phyloP scores from a whole-genome alignment of 148 eudicot species.

The Agrostemma githago region DNA sequence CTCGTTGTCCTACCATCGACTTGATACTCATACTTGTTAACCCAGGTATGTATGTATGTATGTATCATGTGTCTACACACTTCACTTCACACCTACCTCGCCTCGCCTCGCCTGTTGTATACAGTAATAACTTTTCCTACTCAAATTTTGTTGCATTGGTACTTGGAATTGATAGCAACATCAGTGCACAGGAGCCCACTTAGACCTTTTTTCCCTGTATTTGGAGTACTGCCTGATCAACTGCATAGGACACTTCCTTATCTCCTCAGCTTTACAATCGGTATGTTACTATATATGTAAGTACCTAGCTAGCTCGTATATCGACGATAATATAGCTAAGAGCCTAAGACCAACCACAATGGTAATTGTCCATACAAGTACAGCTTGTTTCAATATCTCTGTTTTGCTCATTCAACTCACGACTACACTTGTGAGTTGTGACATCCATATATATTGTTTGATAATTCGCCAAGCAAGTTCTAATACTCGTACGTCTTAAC shows the following conservation, averaged over 20 bases:
- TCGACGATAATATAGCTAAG: too few species aligned
- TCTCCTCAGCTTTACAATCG: slow-evolving; percentile 81
- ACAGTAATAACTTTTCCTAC: not conserved
- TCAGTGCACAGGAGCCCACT: slow-evolving; percentile 82
- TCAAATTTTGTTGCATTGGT: not conserved
- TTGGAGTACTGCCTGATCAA: slow-evolving; percentile 64
- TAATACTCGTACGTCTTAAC: not conserved
- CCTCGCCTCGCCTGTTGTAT: slow-evolving; percentile 5
- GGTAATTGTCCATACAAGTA: not conserved
- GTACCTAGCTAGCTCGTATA: too few species aligned
- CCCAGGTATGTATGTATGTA: slow-evolving; percentile 55
- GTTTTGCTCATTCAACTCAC: slow-evolving; percentile 4
- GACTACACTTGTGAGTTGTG: slow-evolving; percentile 4
- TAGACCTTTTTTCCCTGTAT: slow-evolving; percentile 69
- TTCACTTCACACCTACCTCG: too few species aligned
- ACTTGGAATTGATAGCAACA: slow-evolving; percentile 51
- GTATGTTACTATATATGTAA: slow-evolving; percentile 29
- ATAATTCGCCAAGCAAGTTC: not conserved
- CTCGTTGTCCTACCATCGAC: slow-evolving; percentile 77
- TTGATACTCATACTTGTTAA: slow-evolving; percentile 78
- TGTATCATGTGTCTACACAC: too few species aligned
- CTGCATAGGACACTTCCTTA: slow-evolving; percentile 73
- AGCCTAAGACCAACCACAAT: too few species aligned
- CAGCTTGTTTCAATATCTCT: not conserved
- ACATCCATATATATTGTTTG: not conserved